These are phyloP conservation scores for Neocatenulostroma microsporum DNA, from an alignment of 2,329 filamentous ascomycete species.

Conservation along the genomic window DNA sequence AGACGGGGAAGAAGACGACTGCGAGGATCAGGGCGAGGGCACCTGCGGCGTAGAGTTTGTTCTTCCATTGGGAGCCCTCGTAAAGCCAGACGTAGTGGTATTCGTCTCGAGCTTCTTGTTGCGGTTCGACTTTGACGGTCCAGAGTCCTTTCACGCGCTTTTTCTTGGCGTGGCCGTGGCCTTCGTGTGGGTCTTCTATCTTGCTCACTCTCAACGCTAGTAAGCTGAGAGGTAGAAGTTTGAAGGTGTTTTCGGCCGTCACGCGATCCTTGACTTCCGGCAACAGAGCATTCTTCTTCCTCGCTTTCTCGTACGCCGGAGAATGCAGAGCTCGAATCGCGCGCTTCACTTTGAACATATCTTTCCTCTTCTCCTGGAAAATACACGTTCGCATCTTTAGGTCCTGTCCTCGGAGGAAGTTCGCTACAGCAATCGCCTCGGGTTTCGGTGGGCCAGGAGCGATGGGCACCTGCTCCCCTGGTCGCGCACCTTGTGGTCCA, in stretches of 20 bases:
- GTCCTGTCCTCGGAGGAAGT: slow-evolving; percentile 75
- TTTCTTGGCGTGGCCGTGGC: slow-evolving; percentile 62
- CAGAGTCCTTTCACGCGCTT: slow-evolving; percentile 94
- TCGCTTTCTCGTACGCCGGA: slow-evolving; percentile 79
- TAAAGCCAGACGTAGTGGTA: slow-evolving; percentile 97
- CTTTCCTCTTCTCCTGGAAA: slow-evolving; percentile 90
- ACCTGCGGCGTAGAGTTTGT: slow-evolving; percentile 80
- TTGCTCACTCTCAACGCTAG: slow-evolving; percentile 86
- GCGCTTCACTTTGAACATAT: slow-evolving; percentile 98
- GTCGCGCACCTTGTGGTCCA: slow-evolving; percentile 31
- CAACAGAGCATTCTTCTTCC: slow-evolving; percentile 80
- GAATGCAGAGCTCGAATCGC: slow-evolving; percentile 85
- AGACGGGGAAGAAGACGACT: slow-evolving; percentile 89
- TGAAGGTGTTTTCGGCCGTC: slow-evolving; percentile 87
- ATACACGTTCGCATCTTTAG: slow-evolving; percentile 88
- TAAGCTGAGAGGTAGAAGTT: slow-evolving; percentile 87
- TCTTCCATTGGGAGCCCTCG: slow-evolving; percentile 88
- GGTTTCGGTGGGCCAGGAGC: slow-evolving; percentile 77
- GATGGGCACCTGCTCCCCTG: slow-evolving; percentile 57
- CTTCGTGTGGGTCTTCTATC: slow-evolving; percentile 61
- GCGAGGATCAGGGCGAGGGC: slow-evolving; percentile 78
- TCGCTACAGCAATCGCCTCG: slow-evolving; percentile 77
- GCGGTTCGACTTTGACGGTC: slow-evolving; percentile 91
- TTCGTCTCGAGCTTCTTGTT: slow-evolving; percentile 79
- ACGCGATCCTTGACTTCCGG: slow-evolving; percentile 82